Percentiles rank a stretch among this genome's conserved stretches.
Evolutionary conservation across 2,329 filamentous ascomycete genomes (phyloP).

Genomic region (Leptographium flavum): DNA sequence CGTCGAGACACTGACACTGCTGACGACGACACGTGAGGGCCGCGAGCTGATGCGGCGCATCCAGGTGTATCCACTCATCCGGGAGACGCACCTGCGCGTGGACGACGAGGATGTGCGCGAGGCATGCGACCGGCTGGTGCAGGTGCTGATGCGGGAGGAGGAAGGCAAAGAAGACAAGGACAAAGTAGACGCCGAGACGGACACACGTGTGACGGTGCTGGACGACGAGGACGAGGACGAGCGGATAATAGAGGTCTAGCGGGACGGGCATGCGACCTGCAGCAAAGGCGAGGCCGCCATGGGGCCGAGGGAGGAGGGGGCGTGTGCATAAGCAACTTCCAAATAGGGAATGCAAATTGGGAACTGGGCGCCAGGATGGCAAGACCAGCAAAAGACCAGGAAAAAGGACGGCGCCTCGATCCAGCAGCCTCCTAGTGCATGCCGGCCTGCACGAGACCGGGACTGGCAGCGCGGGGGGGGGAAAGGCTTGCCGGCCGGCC

Average conservation of each 20-base stretch:
- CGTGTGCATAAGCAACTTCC: no score
- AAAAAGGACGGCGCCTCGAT: no score
- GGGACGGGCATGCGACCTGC: not conserved
- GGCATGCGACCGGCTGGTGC: conserved; percentile 77
- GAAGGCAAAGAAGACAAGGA: conserved; percentile 34
- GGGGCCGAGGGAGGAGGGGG: not conserved
- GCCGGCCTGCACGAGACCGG: no score
- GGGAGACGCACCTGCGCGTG: conserved; percentile 70
- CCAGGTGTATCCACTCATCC: conserved; percentile 77
- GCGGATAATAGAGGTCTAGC: conserved; percentile 34
- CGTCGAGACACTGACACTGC: conserved; percentile 70
- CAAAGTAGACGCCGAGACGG: no score
- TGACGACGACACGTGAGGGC: conserved; percentile 65
- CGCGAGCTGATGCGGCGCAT: conserved; percentile 60
- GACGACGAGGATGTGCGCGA: conserved; percentile 70
- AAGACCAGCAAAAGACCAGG: no score
- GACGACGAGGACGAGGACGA: conserved; percentile 39
- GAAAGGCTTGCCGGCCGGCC: not conserved
- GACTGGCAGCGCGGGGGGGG: not conserved
- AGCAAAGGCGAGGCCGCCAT: not conserved
- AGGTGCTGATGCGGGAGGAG: conserved; percentile 70
- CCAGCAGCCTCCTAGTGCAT: no score
- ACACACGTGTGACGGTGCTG: no score
- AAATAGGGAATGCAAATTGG: no score
- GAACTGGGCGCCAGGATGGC: no score